Evolutionary conservation across 169 alveolate genomes (phyloP), one percentile per base, ranked within the genome.

Genomic region (Babesia sp.): DNA sequence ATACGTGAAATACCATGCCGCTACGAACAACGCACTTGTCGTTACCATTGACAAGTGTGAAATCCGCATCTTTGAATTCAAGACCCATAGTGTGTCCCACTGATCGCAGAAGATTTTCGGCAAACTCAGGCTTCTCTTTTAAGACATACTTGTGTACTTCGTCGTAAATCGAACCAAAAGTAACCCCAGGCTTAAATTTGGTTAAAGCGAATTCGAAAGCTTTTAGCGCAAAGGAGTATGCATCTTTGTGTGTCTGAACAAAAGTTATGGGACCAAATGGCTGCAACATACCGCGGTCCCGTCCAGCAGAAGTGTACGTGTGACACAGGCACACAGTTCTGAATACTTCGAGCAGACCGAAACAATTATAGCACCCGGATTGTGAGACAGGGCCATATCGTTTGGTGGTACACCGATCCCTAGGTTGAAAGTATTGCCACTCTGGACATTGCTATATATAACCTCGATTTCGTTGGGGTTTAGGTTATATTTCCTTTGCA

Each of bases 1-100:
- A 88, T 44, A 93, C 50, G 67, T 91, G 86, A 54, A 92, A 92
- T 16, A 93, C 85, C 90, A 93, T 93, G 55, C 90, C 93, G n/a
- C 79, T 76, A 50, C 81, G 82, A 0, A 93, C 79, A 2, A 72
- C 20, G 20, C 88, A 78, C 79, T 54, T 48, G 83, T 64, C 59
- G 50, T 77, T 77, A 6, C 71, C 58, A 31, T 68, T 41, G 1
- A 70, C 64, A 6, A 77, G 51, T 36, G 66, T 70, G 57, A 71
- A 79, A 7, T 79, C 51, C 20, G 75, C 59, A 39, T 92, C 94
- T 41, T 90, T 80, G 85, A 92, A 93, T 66, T 93, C 96, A 34
- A 92, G 54, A n/a, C 97, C 97, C 26, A 93, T 90, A 9, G 92
- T 73, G 58, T 92, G 96, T 1, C 97, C 97, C 26, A 91, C 45